phyloP scores from a whole-genome alignment of 2,329 filamentous ascomycete species.

The Cryphonectria nitschkei region DNA sequence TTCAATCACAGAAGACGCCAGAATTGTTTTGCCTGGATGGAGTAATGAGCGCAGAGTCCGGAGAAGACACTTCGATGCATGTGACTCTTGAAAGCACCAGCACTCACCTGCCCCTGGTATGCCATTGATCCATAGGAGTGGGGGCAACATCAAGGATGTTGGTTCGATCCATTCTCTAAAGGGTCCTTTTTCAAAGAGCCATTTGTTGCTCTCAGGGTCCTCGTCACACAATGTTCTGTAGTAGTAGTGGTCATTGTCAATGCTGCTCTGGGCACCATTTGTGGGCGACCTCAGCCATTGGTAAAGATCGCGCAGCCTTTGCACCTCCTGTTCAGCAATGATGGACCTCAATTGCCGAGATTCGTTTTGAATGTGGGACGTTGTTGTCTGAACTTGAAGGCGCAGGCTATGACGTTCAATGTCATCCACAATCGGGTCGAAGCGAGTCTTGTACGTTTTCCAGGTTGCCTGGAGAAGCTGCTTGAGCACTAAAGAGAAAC shows the following conservation, averaged over 20 bases:
- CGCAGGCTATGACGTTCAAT: constrained; percentile 36
- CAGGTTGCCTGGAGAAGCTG: constrained; percentile 40
- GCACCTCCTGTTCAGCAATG: not conserved
- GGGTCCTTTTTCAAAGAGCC: constrained; percentile 36
- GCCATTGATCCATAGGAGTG: constrained; percentile 43
- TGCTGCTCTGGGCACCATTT: constrained; percentile 2
- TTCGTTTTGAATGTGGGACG: constrained; percentile 34
- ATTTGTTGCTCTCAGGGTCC: constrained; percentile 33
- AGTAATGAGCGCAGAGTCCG: not conserved
- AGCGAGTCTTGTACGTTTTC: constrained; percentile 37
- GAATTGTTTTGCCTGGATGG: constrained; percentile 31
- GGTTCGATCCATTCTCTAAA: constrained; percentile 35
- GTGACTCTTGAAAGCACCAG: not conserved
- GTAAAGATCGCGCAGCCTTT: constrained; percentile 29
- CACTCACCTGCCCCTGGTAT: constrained; percentile 44
- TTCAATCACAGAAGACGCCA: constrained; percentile 45
- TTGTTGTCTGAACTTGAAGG: constrained; percentile 37
- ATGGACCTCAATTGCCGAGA: not conserved
- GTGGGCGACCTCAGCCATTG: constrained; percentile 19
- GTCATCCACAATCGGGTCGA: constrained; percentile 37
- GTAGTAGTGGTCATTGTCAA: constrained; percentile 4
- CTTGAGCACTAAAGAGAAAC: constrained; percentile 34
- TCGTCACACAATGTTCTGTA: constrained; percentile 28
- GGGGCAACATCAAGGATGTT: constrained; percentile 30
- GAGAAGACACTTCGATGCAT: not conserved